Base-by-base conservation (phyloP, 192 early-diverging fungal genomes). In the Coemansia biformis region DNA sequence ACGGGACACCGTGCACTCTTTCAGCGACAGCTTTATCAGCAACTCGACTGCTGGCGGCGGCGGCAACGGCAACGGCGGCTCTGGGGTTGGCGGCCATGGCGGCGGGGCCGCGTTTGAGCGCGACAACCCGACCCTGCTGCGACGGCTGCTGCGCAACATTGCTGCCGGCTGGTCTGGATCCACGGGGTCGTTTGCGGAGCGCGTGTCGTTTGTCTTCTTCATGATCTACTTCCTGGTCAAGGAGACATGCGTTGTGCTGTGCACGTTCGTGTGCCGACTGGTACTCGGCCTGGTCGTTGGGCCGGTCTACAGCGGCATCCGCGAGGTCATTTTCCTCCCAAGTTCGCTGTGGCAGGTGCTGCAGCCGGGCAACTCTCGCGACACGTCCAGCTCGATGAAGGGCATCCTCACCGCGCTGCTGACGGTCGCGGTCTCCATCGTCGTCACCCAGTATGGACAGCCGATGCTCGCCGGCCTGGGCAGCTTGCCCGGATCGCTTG, bases 171-270 rank as follows among this genome's bases (percentile, higher is more conserved):
- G 65, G 71, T 45, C 54, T 16, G 65, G 65, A 21, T 59, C 65
- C 16, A 36, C 48, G 2, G 66, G 66, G 30, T 62, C 66, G 8
- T 43, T 59, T 47, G 51, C 59, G 24, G 55, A 63, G 45, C 59
- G 61, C 24, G 38, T 60, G 43, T 63, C 65, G 14, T 75, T 75
- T 45, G 48, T 63, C 10, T 66, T 75, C 29, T 59, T 75, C 28
- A 63, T 67, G 40, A n/a, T 59, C 38, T 75, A 67, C 56, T 75
- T 68, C 40, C n/a, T 68, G 38, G 23, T 67, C 56, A 75, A 75
- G 54, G 71, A 75, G 44, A 42, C 53, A 13, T 47, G 44, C 12
- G 19, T 52, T 1, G 40, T 62, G 29, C 34, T 68, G 21, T 55
- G 48, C 31, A 24, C 53, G 38, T 60, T 56, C 45, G 32, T 57